Percentiles rank a stretch among this genome's conserved stretches.
phyloP scores from a whole-genome alignment of 495 filamentous ascomycete genomes.

The Acidiella bohemica region DNA sequence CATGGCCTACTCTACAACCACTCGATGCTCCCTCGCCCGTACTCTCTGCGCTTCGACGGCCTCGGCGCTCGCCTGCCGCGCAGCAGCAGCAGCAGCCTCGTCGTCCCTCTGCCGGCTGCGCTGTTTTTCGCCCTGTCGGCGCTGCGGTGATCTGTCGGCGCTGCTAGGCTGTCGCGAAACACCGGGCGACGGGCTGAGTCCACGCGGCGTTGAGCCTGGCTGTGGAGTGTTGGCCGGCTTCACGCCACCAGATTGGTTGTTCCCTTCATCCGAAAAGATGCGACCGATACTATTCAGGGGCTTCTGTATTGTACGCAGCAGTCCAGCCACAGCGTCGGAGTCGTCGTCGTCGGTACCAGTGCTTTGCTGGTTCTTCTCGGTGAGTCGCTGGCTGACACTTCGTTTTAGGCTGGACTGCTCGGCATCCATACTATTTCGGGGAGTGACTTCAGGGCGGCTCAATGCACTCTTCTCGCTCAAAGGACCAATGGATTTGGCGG shows the following conservation, averaged over 20 bases:
- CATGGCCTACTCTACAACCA: slow-evolving; percentile 59
- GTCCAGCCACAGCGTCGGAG: slow-evolving; percentile 65
- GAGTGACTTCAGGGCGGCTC: slow-evolving; percentile 40
- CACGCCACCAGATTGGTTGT: slow-evolving; percentile 22
- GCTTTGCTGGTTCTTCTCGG: slow-evolving; percentile 28
- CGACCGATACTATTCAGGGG: slow-evolving; percentile 90
- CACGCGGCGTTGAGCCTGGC: slow-evolving; percentile 41
- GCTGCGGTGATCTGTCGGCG: slow-evolving; percentile 28
- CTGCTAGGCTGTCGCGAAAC: slow-evolving; percentile 31
- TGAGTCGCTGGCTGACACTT: slow-evolving; percentile 24
- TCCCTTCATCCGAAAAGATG: slow-evolving; percentile 64
- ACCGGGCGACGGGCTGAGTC: slow-evolving; percentile 39
- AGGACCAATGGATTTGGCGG: slow-evolving; percentile 19
- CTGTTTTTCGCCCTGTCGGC: slow-evolving; percentile 18
- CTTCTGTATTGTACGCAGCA: slow-evolving; percentile 81
- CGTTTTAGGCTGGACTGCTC: slow-evolving; percentile 39
- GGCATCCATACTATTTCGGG: slow-evolving; percentile 43
- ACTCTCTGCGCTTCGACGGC: slow-evolving; percentile 77
- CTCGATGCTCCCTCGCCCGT: slow-evolving; percentile 69
- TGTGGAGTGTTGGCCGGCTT: slow-evolving; percentile 46
- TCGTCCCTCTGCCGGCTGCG: slow-evolving; percentile 37
- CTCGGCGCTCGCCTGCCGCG: slow-evolving; percentile 84
- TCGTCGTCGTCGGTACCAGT: slow-evolving; percentile 45
- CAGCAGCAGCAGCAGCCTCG: slow-evolving; percentile 79
- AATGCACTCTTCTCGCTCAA: slow-evolving; percentile 49